Evolutionary conservation across 805 yeast species (phyloP), one percentile per base, ranked within the genome.

Genomic region (Hanseniaspora mollemarum): DNA sequence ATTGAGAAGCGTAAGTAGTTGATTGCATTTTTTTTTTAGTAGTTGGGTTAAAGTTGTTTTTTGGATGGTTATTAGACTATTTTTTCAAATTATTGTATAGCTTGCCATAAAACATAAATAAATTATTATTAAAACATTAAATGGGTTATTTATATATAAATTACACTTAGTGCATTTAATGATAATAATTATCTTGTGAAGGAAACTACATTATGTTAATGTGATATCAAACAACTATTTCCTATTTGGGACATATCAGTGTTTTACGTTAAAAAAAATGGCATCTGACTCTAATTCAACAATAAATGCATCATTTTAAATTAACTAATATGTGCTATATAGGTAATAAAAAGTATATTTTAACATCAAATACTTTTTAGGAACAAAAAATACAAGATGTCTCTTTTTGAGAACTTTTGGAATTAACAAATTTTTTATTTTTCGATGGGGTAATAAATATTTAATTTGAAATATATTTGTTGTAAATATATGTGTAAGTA

Each of bases 1-100:
- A 39, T 42, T 51, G 49, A 36, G 54, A 41, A 28, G 51, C 46
- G 48, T 40, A 46, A 35, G 46, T 35, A 31, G 54, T 15, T 19
- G 54, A 35, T 51, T 51, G 54, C 54, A 51, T 51, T 39, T 15
- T 44, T 39, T 10, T 13, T 21, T 22, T 7, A 10, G 22, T 18
- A 19, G 19, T 19, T 12, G 46, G n/a, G n/a, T n/a, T n/a, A n/a
- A n/a, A 29, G 13, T 12, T 15, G 29, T 39, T 26, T 36, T 37
- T 43, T 43, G 43, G 32, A 37, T 49, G 53, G 53, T 49, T 37
- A 10, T 38, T 36, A 21, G 6, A 10, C 16, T 15, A 15, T 33
- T 15, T 33, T 33, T 33, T n/a, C n/a, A n/a, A n/a, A n/a, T n/a
- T n/a, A n/a, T n/a, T n/a, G n/a, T n/a, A n/a, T n/a, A n/a, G n/a